phyloP scores from a whole-genome alignment of 2,329 filamentous ascomycete species.

The Rhinocladiella similis region DNA sequence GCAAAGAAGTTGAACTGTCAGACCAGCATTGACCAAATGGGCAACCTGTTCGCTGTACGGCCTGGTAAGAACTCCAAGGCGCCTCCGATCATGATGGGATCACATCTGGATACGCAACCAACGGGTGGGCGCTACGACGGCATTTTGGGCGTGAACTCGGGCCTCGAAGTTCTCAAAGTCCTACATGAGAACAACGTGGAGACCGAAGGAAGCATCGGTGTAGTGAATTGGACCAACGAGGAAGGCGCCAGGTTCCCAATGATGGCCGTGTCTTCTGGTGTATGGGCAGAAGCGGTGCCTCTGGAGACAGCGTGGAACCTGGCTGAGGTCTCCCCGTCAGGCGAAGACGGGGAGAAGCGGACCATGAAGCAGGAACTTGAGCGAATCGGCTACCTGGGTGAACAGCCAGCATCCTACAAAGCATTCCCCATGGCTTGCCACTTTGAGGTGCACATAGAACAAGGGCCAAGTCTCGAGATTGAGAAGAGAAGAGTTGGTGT shows the following conservation, averaged over 20 bases:
- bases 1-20: conserved; percentile 65
- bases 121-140: conserved; percentile 70
- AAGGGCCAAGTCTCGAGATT: conserved; percentile 74
- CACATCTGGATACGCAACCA: conserved; percentile 57
- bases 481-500: conserved; percentile 66
- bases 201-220: conserved; percentile 70
- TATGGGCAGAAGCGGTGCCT: conserved; percentile 71
- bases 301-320: conserved; percentile 63
- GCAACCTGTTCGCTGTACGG: conserved; percentile 75
- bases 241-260: conserved; percentile 79
- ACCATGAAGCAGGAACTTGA: conserved; percentile 69
- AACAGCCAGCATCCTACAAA: conserved; percentile 56
- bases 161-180: conserved; percentile 69
- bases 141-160: conserved; percentile 72
- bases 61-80: conserved; percentile 59
- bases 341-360: conserved; percentile 31
- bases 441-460: conserved; percentile 85
- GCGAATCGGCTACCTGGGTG: conserved; percentile 70
- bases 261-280: conserved; percentile 72
- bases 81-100: conserved; percentile 68
- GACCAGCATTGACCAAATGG: conserved; percentile 71
- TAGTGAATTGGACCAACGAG: conserved; percentile 82
- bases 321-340: conserved; percentile 56
- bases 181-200: conserved; percentile 67
- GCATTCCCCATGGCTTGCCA: conserved; percentile 70